Conservation (phyloP, 2,329 filamentous ascomycete species). For the Thelonectria discophora region DNA sequence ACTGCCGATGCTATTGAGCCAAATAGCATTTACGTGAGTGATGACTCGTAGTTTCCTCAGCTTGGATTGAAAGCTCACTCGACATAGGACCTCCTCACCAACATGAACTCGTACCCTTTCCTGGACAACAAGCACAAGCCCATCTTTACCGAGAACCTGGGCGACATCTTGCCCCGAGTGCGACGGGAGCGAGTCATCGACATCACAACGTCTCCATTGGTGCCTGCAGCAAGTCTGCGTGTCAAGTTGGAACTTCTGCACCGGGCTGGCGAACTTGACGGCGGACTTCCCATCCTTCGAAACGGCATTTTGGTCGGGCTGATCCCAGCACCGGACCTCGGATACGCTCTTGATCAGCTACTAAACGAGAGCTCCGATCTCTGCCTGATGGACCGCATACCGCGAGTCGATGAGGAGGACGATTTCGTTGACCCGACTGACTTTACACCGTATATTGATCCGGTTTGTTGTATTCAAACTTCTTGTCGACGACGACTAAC, state of each 20-base stretch:
- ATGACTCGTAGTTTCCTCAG: too few relatives aligned
- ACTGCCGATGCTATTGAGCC: constrained; percentile 95
- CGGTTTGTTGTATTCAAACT: constrained; percentile 59
- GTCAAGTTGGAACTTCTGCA: constrained; percentile 84
- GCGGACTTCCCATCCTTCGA: constrained; percentile 86
- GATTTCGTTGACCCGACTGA: constrained; percentile 76
- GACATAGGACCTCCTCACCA: constrained; percentile 81
- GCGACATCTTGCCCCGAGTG: constrained; percentile 82
- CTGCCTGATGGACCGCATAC: constrained; percentile 82
- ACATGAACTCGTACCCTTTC: constrained; percentile 97
- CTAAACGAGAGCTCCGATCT: constrained; percentile 75
- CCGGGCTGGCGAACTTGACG: constrained; percentile 87
- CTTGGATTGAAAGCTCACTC: constrained; percentile 27
- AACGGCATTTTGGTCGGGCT: constrained; percentile 84
- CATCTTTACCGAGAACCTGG: constrained; percentile 86
- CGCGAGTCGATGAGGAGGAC: constrained; percentile 70
- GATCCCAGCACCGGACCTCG: constrained; percentile 92
- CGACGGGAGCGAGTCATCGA: constrained; percentile 85
- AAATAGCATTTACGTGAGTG: constrained; percentile 84
- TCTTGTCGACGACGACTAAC: constrained; percentile 24
- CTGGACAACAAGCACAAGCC: constrained; percentile 96
- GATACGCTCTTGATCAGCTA: constrained; percentile 89
- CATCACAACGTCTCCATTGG: constrained; percentile 81
- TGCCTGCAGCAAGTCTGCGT: constrained; percentile 80
- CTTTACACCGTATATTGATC: constrained; percentile 91